phyloP scores from a whole-genome alignment of 2,329 filamentous ascomycete genomes.

The Mycocentrospora acerina region DNA sequence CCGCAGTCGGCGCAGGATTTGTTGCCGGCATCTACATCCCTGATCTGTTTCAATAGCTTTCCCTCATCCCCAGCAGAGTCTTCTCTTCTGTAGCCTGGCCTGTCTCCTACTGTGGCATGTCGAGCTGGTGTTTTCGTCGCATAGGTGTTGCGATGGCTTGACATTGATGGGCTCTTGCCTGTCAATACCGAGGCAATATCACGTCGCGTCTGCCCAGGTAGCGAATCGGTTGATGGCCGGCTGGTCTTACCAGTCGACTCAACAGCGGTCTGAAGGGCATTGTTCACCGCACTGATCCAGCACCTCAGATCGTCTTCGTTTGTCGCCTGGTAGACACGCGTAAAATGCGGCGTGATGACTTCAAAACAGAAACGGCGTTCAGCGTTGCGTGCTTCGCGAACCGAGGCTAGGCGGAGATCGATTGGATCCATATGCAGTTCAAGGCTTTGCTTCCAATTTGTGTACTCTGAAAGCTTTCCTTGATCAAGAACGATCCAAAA shows the following conservation, averaged over 20 bases:
- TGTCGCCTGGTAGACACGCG: conserved; percentile 94
- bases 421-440: conserved; percentile 98
- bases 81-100: conserved; percentile 70
- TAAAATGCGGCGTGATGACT: conserved; percentile 94
- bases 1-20: conserved; percentile 93
- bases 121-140: conserved; percentile 67
- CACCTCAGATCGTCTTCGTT: conserved; percentile 97
- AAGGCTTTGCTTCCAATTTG: conserved; percentile 97
- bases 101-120: conserved; percentile 87
- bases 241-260: conserved; percentile 68
- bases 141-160: conserved; percentile 55
- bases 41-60: conserved; percentile 80
- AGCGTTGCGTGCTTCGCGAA: conserved; percentile 90
- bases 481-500: conserved; percentile 99
- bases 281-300: conserved; percentile 97
- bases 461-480: conserved; percentile 95
- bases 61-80: conserved; percentile 79
- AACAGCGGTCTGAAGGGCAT: conserved; percentile 92
- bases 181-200: conserved; percentile 93
- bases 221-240: conserved; percentile 53
- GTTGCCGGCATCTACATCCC: conserved; percentile 90
- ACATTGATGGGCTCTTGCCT: conserved; percentile 80
- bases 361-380: conserved; percentile 97
- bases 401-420: conserved; percentile 93
- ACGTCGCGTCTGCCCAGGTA: conserved; percentile 63